Conservation (phyloP, 176 grass and related monocot species). For the Ensete glaucum region DNA sequence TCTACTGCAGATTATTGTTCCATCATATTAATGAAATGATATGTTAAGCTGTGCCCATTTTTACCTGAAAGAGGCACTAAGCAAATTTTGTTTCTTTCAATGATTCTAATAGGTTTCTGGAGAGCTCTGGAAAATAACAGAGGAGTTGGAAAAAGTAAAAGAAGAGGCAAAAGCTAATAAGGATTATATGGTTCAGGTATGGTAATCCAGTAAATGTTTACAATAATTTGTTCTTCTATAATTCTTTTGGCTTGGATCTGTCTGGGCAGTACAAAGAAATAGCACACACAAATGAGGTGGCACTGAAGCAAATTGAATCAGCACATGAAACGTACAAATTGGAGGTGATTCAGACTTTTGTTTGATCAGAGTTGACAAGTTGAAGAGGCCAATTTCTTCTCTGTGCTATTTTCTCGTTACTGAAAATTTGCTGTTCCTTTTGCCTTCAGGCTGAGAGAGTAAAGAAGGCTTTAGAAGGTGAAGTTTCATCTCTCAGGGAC, state of each 20-base stretch:
- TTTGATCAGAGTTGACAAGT: background rate
- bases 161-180: slow-evolving; percentile 90
- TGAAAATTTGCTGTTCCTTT: background rate
- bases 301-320: slow-evolving; percentile 86
- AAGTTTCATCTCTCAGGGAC: slow-evolving; percentile 59
- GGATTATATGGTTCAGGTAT: slow-evolving; percentile 91
- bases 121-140: slow-evolving; percentile 64
- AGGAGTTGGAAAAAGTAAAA: slow-evolving; percentile 75
- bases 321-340: slow-evolving; percentile 64
- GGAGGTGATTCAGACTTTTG: slow-evolving; percentile 44
- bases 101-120: slow-evolving; percentile 40
- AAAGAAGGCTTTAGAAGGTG: slow-evolving; percentile 60
- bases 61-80: too few species aligned
- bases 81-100: slow-evolving; percentile 4
- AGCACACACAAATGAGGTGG: slow-evolving; percentile 75
- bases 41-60: too few species aligned
- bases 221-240: slow-evolving; percentile 11
- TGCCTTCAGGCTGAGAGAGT: slow-evolving; percentile 47
- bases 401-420: background rate
- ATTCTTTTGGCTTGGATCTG: slow-evolving; percentile 17
- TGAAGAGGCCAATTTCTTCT: background rate
- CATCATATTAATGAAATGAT: too few species aligned
- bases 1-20: too few species aligned
- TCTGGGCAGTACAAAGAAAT: slow-evolving; percentile 94
- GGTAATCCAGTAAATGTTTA: background rate